Evolutionary conservation across 352 stramenopile genomes (phyloP).

Genomic region (Phytophthora brassicae): DNA sequence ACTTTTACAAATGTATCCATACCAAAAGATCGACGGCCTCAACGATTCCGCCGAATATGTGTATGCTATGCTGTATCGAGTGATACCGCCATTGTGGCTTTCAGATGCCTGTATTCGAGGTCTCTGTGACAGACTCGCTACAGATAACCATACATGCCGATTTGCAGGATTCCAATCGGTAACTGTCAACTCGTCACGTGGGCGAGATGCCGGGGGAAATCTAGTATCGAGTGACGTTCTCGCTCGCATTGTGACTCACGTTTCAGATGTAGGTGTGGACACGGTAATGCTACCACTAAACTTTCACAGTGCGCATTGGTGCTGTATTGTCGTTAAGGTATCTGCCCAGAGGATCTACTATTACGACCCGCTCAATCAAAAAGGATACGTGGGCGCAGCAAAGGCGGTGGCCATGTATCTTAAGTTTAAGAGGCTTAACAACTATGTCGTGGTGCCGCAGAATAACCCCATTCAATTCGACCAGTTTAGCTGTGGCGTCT

Average conservation of each 20-base stretch:
- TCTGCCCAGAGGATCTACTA: not conserved
- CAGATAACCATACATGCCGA: not conserved
- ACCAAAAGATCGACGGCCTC: not conserved
- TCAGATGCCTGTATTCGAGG: not conserved
- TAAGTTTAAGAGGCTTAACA: not conserved
- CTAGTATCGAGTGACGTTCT: not conserved
- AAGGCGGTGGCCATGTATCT: not conserved
- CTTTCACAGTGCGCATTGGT: constrained; percentile 18
- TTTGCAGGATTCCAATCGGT: not conserved
- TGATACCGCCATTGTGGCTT: not conserved
- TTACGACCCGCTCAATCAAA: constrained; percentile 12
- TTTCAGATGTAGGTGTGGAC: not conserved
- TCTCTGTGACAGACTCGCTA: not conserved
- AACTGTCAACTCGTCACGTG: not conserved
- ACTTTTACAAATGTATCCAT: not conserved
- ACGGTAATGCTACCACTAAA: constrained; percentile 1
- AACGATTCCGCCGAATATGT: not conserved
- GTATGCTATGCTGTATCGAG: not conserved
- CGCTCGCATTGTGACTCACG: no score
- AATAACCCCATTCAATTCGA: constrained; percentile 23
- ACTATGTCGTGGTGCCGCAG: constrained; percentile 2
- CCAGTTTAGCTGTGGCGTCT: constrained; percentile 20
- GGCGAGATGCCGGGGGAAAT: not conserved
- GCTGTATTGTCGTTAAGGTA: constrained; percentile 5
- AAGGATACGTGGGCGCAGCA: not conserved